Base-by-base conservation (phyloP, 2,329 filamentous ascomycete species). In the Ophiostoma himal-ulmi region DNA sequence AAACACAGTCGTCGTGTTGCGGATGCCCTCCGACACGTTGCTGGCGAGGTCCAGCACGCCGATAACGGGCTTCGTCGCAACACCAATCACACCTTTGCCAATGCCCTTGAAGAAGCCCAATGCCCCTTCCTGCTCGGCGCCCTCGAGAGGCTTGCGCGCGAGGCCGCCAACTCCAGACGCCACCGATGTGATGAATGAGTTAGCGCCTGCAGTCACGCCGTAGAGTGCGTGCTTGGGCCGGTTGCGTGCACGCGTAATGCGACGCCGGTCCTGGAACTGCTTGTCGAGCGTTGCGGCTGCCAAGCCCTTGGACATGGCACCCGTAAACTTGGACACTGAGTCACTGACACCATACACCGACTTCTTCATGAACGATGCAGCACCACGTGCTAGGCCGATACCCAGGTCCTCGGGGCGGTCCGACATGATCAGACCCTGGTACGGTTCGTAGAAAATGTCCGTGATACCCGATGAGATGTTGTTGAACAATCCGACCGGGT, bases 371-470 rank as follows among this genome's bases (percentile, higher is more conserved):
- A 99, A 98, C 74, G 93, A 97, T 0, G 93, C 94, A 13, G 96
- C 95, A 54, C 95, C 95, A 80, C 97, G 97, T 48, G 95, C 96
- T 73, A 99, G 96, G 22, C 95, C 95, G 57, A 96, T 84, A 26
- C 95, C 96, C 70, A 99, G 89, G 74, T 99, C 94, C 79, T 98
- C 94, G 1, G 95, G 96, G 74, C 92, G 88, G 78, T 99, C 95
- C 0, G 94, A 96, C 85, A 96, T 92, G 78, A 99, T 96, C 67
- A 99, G 87, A 30, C 96, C 79, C 82, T 99, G 95, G 81, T 99
- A 99, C 52, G 95, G 95, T 79, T 99, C 96, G 83, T 99, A 99
- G 82, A 99, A 99, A 78, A 99, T 97, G 78, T 97, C 95, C 26
- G 92, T 94, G 69, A 99, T 92, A 75, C 96, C 95, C 65, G 95